phyloP scores from a whole-genome alignment of 768 basidiomycete species.

The Rhizopogon vinicolor region DNA sequence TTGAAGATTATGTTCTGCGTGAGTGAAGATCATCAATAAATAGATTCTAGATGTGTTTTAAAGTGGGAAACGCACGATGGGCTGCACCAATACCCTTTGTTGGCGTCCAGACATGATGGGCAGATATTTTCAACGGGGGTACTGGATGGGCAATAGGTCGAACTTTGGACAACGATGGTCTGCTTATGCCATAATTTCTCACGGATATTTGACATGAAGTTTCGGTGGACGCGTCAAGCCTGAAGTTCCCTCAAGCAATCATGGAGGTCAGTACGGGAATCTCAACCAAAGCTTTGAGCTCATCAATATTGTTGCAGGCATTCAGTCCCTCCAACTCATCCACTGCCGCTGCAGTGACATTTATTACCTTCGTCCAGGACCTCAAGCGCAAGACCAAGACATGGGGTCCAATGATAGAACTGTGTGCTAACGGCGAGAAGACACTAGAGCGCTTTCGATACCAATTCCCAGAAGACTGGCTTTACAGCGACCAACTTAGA shows the following conservation, averaged over 20 bases:
- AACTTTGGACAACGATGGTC: background rate
- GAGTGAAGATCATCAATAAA: conserved; percentile 7
- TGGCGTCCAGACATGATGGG: conserved; percentile 84
- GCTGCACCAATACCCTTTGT: conserved; percentile 98
- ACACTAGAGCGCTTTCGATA: conserved; percentile 95
- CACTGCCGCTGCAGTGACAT: conserved; percentile 96
- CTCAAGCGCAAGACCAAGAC: conserved; percentile 93
- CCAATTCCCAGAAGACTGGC: conserved; percentile 96
- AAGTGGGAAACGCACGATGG: conserved; percentile 69
- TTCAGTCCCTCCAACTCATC: conserved; percentile 82
- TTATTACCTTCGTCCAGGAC: conserved; percentile 99
- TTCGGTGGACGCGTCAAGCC: conserved; percentile 14
- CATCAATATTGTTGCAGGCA: conserved; percentile 31
- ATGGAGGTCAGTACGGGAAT: conserved; percentile 22
- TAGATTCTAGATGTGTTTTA: background rate
- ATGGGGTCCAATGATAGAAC: conserved; percentile 96
- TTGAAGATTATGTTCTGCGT: conserved; percentile 94
- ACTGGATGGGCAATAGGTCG: background rate
- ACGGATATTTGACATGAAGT: conserved; percentile 7
- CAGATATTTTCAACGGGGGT: conserved; percentile 3
- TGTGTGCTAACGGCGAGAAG: conserved; percentile 94
- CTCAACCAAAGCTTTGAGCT: background rate
- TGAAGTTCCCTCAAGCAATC: conserved; percentile 11
- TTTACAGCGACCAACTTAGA: conserved; percentile 94
- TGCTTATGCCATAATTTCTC: conserved; percentile 20